Conservation (phyloP, 2,329 filamentous ascomycete species). For the Colletotrichum trifolii region DNA sequence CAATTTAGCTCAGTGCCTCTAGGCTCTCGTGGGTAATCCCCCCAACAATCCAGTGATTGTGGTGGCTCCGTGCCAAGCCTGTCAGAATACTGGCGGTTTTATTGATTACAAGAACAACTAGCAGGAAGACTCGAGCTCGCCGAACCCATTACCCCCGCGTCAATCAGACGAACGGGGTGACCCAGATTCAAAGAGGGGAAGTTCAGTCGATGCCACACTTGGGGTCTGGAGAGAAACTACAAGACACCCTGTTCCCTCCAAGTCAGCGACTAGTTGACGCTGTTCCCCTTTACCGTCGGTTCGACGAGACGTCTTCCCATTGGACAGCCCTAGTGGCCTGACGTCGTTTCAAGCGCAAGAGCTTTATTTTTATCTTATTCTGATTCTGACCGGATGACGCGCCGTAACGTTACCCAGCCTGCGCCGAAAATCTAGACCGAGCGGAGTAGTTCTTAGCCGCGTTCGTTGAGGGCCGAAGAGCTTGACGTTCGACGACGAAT, state of each 20-base stretch:
- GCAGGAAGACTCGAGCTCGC: neutral
- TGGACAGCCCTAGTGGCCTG: constrained; percentile 6
- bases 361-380: constrained; percentile 3
- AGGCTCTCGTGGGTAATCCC: too few species aligned
- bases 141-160: neutral
- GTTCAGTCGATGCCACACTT: constrained; percentile 5
- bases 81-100: neutral
- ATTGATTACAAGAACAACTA: neutral
- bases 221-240: neutral
- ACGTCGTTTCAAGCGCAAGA: neutral
- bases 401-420: too few species aligned
- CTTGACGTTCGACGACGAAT: too few species aligned
- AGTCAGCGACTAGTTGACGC: too few species aligned
- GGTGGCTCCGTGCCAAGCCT: neutral
- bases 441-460: too few species aligned
- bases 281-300: neutral
- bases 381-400: neutral
- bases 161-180: constrained; percentile 16
- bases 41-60: too few species aligned
- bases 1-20: too few species aligned
- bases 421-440: too few species aligned
- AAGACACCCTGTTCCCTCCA: neutral
- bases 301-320: neutral
- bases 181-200: neutral
- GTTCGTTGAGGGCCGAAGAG: too few species aligned